These are phyloP conservation scores for Nepenthes mirabilis DNA, from an alignment of 148 eudicot species.

Conservation along the genomic window DNA sequence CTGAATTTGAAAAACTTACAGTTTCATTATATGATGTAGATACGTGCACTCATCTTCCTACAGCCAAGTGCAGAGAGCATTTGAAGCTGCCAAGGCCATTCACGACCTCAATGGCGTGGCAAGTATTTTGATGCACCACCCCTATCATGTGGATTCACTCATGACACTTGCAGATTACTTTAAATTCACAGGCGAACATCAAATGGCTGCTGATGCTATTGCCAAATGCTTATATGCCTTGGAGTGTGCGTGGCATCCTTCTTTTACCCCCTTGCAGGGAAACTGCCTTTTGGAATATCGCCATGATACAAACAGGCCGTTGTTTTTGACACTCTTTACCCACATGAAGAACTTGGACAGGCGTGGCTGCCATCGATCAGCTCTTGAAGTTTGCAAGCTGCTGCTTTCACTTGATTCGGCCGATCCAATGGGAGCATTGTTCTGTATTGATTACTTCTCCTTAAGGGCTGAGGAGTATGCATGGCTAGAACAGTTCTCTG, in stretches of 20 bases:
- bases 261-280: conserved; percentile 69
- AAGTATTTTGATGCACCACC: conserved; percentile 58
- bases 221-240: conserved; percentile 79
- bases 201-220: conserved; percentile 66
- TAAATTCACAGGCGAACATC: conserved; percentile 80
- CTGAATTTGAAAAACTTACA: neutral
- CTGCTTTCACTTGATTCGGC: conserved; percentile 81
- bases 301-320: conserved; percentile 62
- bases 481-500: conserved; percentile 77
- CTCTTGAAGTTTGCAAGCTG: conserved; percentile 83
- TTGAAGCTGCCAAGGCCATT: conserved; percentile 74
- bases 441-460: conserved; percentile 75
- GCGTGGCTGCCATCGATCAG: conserved; percentile 96
- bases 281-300: conserved; percentile 55
- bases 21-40: conserved; percentile 28
- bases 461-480: conserved; percentile 77
- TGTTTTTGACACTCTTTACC: conserved; percentile 53
- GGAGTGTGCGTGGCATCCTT: conserved; percentile 97
- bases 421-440: conserved; percentile 80
- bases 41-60: conserved; percentile 67
- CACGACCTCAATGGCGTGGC: conserved; percentile 93
- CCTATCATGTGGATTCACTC: conserved; percentile 81
- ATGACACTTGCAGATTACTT: conserved; percentile 76
- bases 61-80: conserved; percentile 59
- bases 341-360: conserved; percentile 91